phyloP scores from a whole-genome alignment of 2,329 filamentous ascomycete genomes.

The Cladophialophora psammophila region DNA sequence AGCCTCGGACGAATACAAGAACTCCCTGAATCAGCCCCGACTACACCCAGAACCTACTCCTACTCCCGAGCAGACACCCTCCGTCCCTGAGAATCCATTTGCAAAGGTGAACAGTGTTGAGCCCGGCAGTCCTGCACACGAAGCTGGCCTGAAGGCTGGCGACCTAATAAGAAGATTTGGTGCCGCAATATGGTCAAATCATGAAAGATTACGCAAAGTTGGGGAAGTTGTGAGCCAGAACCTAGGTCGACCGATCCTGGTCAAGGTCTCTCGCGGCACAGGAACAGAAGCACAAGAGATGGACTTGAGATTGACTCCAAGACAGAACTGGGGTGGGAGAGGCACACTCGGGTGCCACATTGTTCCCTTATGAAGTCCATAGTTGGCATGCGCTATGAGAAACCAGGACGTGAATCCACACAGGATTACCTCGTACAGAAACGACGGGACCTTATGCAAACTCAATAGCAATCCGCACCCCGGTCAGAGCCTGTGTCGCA shows the following conservation, averaged over 20 bases:
- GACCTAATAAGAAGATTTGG: constrained; percentile 88
- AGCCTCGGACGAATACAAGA: constrained; percentile 42
- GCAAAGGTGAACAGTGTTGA: constrained; percentile 89
- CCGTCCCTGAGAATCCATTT: constrained; percentile 68
- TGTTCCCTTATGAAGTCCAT: constrained; percentile 69
- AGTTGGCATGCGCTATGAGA: not conserved
- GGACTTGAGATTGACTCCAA: constrained; percentile 75
- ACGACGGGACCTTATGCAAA: too few relatives aligned
- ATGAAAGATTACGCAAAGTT: constrained; percentile 84
- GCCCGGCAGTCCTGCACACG: constrained; percentile 77
- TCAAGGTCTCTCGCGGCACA: constrained; percentile 34
- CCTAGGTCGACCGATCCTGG: constrained; percentile 68
- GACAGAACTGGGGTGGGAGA: constrained; percentile 85
- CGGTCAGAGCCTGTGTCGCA: too few relatives aligned
- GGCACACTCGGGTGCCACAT: constrained; percentile 92
- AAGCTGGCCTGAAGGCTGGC: constrained; percentile 79
- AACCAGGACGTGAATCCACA: not conserved
- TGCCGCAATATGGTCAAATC: constrained; percentile 80
- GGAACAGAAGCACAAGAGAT: constrained; percentile 57
- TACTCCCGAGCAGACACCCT: constrained; percentile 37
- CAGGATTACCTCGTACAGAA: not conserved
- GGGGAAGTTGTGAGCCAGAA: constrained; percentile 89
- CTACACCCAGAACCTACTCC: constrained; percentile 37
- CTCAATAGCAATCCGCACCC: too few relatives aligned
- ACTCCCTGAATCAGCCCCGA: constrained; percentile 33